A percentile compares a stretch with the other conserved stretches of the same genome.
These are phyloP conservation scores for Ambrosia trifida DNA, from an alignment of 129 eudicot genomes.

Conservation along the genomic window DNA sequence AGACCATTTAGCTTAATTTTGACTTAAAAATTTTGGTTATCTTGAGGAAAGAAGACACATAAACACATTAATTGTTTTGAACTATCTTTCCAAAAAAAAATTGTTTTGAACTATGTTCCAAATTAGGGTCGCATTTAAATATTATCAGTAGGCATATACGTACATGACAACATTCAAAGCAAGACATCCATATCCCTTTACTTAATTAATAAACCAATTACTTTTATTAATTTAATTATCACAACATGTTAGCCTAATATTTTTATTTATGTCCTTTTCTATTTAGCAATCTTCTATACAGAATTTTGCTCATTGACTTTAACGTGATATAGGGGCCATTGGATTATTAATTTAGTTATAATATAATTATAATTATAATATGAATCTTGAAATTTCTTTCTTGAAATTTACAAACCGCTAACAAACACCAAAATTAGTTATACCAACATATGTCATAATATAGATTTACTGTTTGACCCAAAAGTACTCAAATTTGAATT, in stretches of 20 bases:
- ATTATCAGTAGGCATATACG: slow-evolving; percentile 8
- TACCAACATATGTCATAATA: neutral
- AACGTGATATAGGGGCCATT: slow-evolving; percentile 15
- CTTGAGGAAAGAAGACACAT: neutral
- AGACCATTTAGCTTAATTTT: slow-evolving; percentile 6
- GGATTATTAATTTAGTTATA: neutral
- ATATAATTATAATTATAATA: neutral
- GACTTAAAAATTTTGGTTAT: slow-evolving; percentile 3
- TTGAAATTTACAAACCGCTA: neutral
- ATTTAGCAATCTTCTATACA: slow-evolving; percentile 27
- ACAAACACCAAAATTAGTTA: slow-evolving; percentile 6
- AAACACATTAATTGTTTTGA: neutral
- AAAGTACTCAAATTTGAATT: neutral
- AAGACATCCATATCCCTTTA: slow-evolving; percentile 8
- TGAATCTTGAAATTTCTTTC: neutral
- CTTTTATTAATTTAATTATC: slow-evolving; percentile 10
- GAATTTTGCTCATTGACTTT: slow-evolving; percentile 33
- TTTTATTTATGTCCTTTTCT: slow-evolving; percentile 25
- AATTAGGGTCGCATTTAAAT: slow-evolving; percentile 9
- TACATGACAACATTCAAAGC: slow-evolving; percentile 37
- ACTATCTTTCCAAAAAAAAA: slow-evolving; percentile 23
- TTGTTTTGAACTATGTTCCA: slow-evolving; percentile 11
- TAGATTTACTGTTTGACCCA: neutral
- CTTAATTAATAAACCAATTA: slow-evolving; percentile 7
- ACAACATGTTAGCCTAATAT: slow-evolving; percentile 24